Evolutionary conservation across 2,329 filamentous ascomycete species (phyloP).

Genomic region (Thelonectria blattea): DNA sequence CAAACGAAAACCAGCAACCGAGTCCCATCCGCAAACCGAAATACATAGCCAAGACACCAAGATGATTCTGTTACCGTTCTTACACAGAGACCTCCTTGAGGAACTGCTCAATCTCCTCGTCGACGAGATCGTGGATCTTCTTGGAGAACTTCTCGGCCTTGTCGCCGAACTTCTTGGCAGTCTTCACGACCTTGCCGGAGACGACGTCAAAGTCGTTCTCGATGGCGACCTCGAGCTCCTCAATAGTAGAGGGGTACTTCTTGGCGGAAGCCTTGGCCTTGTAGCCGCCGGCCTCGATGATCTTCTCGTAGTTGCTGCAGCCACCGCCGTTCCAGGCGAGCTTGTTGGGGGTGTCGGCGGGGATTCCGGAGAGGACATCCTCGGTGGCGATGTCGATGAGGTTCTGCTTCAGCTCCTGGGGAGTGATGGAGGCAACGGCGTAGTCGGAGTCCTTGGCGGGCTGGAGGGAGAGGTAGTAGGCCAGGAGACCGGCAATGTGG

Average conservation of each 20-base stretch:
- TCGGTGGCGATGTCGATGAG: slow-evolving; percentile 83
- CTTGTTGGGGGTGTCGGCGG: slow-evolving; percentile 86
- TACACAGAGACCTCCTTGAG: slow-evolving; percentile 57
- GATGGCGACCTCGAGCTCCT: slow-evolving; percentile 66
- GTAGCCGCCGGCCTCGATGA: slow-evolving; percentile 77
- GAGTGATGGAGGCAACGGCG: slow-evolving; percentile 86
- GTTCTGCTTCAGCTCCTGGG: slow-evolving; percentile 90
- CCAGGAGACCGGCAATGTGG: slow-evolving; percentile 93
- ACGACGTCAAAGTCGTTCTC: slow-evolving; percentile 66
- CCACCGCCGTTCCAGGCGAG: slow-evolving; percentile 99
- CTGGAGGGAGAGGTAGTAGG: slow-evolving; percentile 97
- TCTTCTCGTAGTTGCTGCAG: slow-evolving; percentile 86
- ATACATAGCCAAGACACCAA: slow-evolving; percentile 36
- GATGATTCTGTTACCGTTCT: slow-evolving; percentile 35
- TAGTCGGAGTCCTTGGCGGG: slow-evolving; percentile 89
- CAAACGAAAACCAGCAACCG: slow-evolving; percentile 35
- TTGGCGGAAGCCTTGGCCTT: slow-evolving; percentile 52
- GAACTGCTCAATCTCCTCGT: slow-evolving; percentile 66
- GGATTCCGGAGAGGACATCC: slow-evolving; percentile 80
- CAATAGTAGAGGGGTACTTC: slow-evolving; percentile 51
- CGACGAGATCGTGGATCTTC: slow-evolving; percentile 67
- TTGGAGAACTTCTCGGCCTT: slow-evolving; percentile 68
- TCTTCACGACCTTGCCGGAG: slow-evolving; percentile 61
- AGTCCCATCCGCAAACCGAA: slow-evolving; percentile 34
- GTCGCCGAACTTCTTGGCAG: slow-evolving; percentile 56